Percentiles rank a stretch among this genome's conserved stretches.
These are phyloP conservation scores for Phytophthora citricola DNA, from an alignment of 352 stramenopile genomes.

Conservation along the genomic window DNA sequence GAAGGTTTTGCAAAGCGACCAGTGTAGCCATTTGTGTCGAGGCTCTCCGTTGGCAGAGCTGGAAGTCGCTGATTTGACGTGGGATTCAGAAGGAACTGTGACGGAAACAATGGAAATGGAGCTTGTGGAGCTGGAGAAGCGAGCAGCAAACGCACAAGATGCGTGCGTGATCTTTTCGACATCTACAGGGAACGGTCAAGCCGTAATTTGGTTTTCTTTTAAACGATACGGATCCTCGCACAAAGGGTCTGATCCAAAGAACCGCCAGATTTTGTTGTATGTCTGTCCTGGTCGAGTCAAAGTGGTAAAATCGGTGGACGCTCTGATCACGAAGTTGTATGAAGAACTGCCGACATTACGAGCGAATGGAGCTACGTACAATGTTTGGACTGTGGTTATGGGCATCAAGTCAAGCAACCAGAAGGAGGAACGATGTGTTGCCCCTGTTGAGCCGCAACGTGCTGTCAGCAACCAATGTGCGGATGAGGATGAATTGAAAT, in stretches of 20 bases:
- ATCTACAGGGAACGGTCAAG: constrained; percentile 21
- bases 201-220: constrained; percentile 54
- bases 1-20: constrained; percentile 16
- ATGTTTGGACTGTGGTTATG: constrained; percentile 46
- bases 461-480: not conserved
- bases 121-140: constrained; percentile 57
- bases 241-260: constrained; percentile 8
- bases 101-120: constrained; percentile 67
- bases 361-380: constrained; percentile 39
- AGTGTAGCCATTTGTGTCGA: constrained; percentile 12
- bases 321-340: constrained; percentile 60
- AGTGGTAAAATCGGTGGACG: constrained; percentile 57
- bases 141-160: constrained; percentile 23
- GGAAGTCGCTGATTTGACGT: constrained; percentile 58
- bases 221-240: constrained; percentile 1
- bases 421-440: constrained; percentile 2
- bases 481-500: not conserved
- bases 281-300: constrained; percentile 72
- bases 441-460: too few relatives aligned
- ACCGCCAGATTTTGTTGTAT: constrained; percentile 60
- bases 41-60: constrained; percentile 23
- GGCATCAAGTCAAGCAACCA: constrained; percentile 17
- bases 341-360: constrained; percentile 49
- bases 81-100: constrained; percentile 60
- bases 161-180: constrained; percentile 50